Base-by-base conservation (phyloP, 768 basidiomycete species). In the Agrocybe praecox region DNA sequence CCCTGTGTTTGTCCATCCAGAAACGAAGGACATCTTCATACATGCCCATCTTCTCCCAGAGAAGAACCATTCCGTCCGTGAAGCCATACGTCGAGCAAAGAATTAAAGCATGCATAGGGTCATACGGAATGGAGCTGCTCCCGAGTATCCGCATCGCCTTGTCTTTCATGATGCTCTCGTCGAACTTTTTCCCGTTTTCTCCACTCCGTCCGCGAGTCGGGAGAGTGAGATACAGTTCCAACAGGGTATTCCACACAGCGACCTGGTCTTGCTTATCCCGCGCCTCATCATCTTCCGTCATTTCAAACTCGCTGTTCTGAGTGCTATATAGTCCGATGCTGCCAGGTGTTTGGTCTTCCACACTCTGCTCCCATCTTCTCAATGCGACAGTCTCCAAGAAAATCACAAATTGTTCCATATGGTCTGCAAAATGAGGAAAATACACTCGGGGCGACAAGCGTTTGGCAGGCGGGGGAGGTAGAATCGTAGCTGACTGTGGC, bases 41-140 rank as follows among this genome's bases (percentile, higher is more conserved):
- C 96, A 97, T 96, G 7, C 91, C 94, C 75, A 95, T 78, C 58
- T 83, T 86, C 74, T 97, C 97, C 92, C 95, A 98, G 2, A 98
- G 79, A 5, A 92, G 73, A 2, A 98, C 90, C 11, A 96, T 81
- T 1, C 97, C 97, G 0, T 84, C 82, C 0, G 88, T 94, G 64
- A 94, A 97, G 12, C 76, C 80, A 36, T 84, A 81, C 23, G 87
- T 92, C 6, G 95, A 94, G 73, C 96, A 98, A 1, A 99, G 80
- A 36, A 99, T 90, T n/a, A 98, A 77, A 2, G 96, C 97, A 67
- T 98, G 96, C 40, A 85, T 95, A 2, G 85, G 79, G 65, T 99
- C 96, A 66, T 92, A 94, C 0, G 93, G 93, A 7, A 88, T 72
- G 19, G 69, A 69, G 1, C 76, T 69, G 62, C 85, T 86, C 49